Percentiles rank a stretch among this genome's conserved stretches.
Evolutionary conservation across 2,329 filamentous ascomycete genomes (phyloP).

Genomic region (Microdochium bolleyi): DNA sequence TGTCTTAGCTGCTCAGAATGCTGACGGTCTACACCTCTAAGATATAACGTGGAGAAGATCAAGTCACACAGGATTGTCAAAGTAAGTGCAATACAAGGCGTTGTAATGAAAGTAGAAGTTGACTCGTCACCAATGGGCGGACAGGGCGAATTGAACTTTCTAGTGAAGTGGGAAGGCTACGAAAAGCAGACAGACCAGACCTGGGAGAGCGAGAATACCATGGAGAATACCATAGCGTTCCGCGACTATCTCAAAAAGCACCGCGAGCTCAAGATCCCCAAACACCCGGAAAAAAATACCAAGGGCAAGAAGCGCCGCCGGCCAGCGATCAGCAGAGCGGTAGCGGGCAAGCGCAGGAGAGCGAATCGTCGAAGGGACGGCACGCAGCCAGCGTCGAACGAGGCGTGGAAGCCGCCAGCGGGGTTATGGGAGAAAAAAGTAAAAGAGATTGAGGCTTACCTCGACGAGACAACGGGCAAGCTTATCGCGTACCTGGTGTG

Average conservation of each 20-base stretch:
- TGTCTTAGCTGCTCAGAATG: background rate
- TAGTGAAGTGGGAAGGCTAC: constrained; percentile 78
- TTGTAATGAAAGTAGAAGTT: background rate
- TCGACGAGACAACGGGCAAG: constrained; percentile 51
- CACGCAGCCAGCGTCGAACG: constrained; percentile 37
- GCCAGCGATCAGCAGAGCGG: constrained; percentile 27
- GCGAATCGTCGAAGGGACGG: constrained; percentile 41
- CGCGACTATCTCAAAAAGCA: constrained; percentile 54
- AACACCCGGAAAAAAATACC: constrained; percentile 38
- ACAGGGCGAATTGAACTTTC: constrained; percentile 45
- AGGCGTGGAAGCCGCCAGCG: constrained; percentile 57
- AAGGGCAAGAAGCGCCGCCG: constrained; percentile 52
- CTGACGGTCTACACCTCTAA: constrained; percentile 21
- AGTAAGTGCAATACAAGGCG: constrained; percentile 24
- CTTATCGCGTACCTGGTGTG: constrained; percentile 65
- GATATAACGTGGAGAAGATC: constrained; percentile 70
- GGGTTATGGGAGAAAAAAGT: constrained; percentile 75
- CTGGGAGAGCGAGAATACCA: constrained; percentile 72
- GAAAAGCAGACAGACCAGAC: constrained; percentile 62
- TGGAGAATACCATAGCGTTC: constrained; percentile 53
- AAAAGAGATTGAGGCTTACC: constrained; percentile 61
- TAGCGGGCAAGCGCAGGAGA: constrained; percentile 36
- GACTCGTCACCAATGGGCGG: constrained; percentile 17
- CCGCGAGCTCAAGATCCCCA: constrained; percentile 49
- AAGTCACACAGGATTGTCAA: constrained; percentile 53